phyloP scores from a whole-genome alignment of 495 filamentous ascomycete genomes.

The Stereocaulon alpinum region DNA sequence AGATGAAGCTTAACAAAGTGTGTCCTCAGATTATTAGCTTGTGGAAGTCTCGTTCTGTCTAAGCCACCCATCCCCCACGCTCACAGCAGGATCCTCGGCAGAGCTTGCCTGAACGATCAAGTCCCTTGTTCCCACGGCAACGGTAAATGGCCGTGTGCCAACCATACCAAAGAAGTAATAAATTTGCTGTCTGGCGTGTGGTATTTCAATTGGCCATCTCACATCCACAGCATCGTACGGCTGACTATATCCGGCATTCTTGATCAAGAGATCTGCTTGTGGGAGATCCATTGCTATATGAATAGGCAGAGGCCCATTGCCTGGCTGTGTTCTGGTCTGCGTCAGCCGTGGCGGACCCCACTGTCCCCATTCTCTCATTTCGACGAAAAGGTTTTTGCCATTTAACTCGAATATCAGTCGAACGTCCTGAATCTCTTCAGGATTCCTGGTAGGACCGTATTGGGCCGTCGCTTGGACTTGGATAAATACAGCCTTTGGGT shows the following conservation, averaged over 20 bases:
- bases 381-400: neutral
- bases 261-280: neutral
- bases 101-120: neutral
- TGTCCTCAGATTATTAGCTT: neutral
- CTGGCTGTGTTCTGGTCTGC: neutral
- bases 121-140: slow-evolving; percentile 6
- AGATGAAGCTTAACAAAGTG: no score
- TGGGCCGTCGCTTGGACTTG: neutral
- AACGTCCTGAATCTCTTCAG: neutral
- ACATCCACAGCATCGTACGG: neutral
- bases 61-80: neutral
- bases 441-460: neutral
- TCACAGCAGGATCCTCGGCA: neutral
- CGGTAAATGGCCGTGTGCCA: neutral
- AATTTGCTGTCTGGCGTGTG: neutral
- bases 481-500: neutral
- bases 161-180: slow-evolving; percentile 5
- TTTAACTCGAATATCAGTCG: neutral
- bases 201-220: neutral
- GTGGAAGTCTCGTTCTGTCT: neutral
- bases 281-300: slow-evolving; percentile 1
- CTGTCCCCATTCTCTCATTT: neutral
- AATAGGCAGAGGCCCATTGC: neutral
- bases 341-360: neutral
- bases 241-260: neutral